Evolutionary conservation across 805 yeast species (phyloP).

Genomic region (Komagataella kurtzmanii): DNA sequence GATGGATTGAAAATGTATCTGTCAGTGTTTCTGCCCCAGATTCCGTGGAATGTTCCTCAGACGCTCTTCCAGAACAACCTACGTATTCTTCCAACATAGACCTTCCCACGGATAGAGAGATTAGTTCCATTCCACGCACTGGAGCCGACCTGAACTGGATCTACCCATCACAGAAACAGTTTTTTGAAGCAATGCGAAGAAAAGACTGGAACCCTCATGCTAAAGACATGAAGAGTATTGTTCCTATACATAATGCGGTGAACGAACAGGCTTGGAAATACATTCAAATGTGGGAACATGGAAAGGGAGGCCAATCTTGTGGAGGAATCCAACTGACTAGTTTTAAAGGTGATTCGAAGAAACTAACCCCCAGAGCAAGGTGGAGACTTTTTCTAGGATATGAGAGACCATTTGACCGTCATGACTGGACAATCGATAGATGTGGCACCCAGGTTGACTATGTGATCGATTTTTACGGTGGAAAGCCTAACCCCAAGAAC

Average conservation of each 20-base stretch:
- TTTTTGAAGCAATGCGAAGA: constrained; percentile 86
- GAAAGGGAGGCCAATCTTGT: constrained; percentile 45
- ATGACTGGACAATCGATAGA: constrained; percentile 83
- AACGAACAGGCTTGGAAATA: constrained; percentile 89
- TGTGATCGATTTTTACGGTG: constrained; percentile 83
- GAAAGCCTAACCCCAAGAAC: constrained; percentile 29
- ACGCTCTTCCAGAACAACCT: constrained; percentile 33
- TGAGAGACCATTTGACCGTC: constrained; percentile 85
- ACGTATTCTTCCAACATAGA: constrained; percentile 20
- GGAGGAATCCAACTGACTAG: constrained; percentile 79
- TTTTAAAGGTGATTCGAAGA: constrained; percentile 80
- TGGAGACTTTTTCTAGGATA: constrained; percentile 51
- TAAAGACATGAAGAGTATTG: constrained; percentile 76
- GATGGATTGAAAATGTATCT: constrained; percentile 23
- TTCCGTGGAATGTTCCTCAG: constrained; percentile 4
- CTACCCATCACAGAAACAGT: constrained; percentile 91
- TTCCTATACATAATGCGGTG: constrained; percentile 88
- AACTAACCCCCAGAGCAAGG: constrained; percentile 81
- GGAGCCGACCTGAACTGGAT: constrained; percentile 66
- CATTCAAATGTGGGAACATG: constrained; percentile 70
- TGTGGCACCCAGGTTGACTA: constrained; percentile 79
- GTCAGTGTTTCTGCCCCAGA: constrained; percentile 23
- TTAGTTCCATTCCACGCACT: constrained; percentile 76
- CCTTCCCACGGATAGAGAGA: constrained; percentile 62
- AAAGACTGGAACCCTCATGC: constrained; percentile 80